Evolutionary conservation across 164 flowering plant species (phyloP), one percentile per base, ranked within the genome.

Genomic region (Stephania cephalantha): DNA sequence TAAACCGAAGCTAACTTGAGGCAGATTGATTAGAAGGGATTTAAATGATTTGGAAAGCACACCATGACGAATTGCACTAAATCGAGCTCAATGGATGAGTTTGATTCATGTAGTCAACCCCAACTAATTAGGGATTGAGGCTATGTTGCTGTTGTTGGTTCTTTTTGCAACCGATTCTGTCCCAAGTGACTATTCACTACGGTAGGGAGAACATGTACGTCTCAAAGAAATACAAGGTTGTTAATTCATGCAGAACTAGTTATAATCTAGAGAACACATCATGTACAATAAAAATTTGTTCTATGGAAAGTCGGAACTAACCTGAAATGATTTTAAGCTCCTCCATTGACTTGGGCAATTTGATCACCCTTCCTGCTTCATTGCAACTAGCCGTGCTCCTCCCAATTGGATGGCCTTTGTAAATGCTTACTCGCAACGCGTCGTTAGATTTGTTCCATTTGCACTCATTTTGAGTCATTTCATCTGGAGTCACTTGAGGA

Each of bases 291-390:
- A 1, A 55, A 53, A 17, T 25, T 29, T 48, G 31, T 44, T 50
- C 30, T 45, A 35, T 4, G 42, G 2, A 35, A 35, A 35, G 42
- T 50, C 46, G 2, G 48, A 71, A 81, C 66, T 46, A 82, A 93
- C 98, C 95, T 86, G 97, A 97, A 81, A 89, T 79, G 20, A 5
- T 79, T 83, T 88, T 90, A 79, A 93, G 94, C 74, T 90, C 97
- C 53, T 81, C 84, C 18, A 93, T 35, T 35, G 97, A 86, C 68
- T 12, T 77, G 25, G 98, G 97, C 83, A 95, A 64, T 76, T 70
- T 85, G 13, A 95, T 88, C 65, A 95, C 79, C 78, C 79, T 90
- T 61, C 97, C 98, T 64, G 87, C 74, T 75, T 85, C 87, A 20
- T 6, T 79, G 83, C 83, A 79, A 72, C 75, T 10, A 2, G 22